Conservation (phyloP, 176 grass and related monocot species). For the Stipa capillata region DNA sequence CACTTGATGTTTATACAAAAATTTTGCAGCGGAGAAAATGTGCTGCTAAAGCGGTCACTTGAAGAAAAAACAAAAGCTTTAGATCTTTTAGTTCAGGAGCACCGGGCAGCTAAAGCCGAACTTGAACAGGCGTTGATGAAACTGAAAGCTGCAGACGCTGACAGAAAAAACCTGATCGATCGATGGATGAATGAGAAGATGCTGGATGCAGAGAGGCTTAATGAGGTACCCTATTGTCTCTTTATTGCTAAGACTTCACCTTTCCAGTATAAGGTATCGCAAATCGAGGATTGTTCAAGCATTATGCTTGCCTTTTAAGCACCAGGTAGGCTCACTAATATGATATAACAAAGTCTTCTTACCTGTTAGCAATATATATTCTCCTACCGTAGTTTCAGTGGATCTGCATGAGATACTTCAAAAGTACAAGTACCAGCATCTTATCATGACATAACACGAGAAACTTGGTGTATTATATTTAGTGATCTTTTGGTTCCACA, state of each 20-base stretch:
- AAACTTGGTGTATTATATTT: background rate
- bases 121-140: conserved; percentile 59
- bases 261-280: background rate
- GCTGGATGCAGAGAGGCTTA: conserved; percentile 94
- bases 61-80: conserved; percentile 71
- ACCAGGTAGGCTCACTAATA: background rate
- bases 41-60: conserved; percentile 56
- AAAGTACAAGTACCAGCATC: conserved; percentile 4
- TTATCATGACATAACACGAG: background rate
- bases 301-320: background rate
- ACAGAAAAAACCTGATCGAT: conserved; percentile 72
- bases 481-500: background rate
- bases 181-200: conserved; percentile 97
- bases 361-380: conserved; percentile 17
- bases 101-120: conserved; percentile 60
- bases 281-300: background rate
- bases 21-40: conserved; percentile 65
- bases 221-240: conserved; percentile 59
- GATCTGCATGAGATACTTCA: background rate
- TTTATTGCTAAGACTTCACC: background rate
- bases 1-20: conserved; percentile 1
- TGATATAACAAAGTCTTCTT: background rate
- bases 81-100: conserved; percentile 76
- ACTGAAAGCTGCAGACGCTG: conserved; percentile 54
- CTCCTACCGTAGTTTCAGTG: background rate